These are phyloP conservation scores for Fusarium longipes DNA, from an alignment of 2,329 filamentous ascomycete genomes.

Conservation along the genomic window DNA sequence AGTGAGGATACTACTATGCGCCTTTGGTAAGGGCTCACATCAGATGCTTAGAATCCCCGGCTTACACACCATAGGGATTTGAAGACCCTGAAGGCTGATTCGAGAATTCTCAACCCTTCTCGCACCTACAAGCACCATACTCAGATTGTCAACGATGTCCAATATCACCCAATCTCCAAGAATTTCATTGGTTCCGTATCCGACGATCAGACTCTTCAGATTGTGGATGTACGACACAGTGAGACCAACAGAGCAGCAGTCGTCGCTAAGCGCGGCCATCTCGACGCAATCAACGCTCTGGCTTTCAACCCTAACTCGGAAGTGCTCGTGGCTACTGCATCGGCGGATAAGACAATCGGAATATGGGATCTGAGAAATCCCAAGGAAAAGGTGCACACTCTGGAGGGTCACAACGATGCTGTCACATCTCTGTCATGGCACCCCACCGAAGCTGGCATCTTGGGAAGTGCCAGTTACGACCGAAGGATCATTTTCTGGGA, in stretches of 20 bases:
- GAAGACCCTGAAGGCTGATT: constrained; percentile 76
- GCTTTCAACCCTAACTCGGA: constrained; percentile 95
- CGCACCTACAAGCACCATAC: constrained; percentile 88
- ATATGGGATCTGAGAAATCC: constrained; percentile 96
- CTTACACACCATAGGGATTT: constrained; percentile 72
- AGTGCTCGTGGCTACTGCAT: constrained; percentile 89
- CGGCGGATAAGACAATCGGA: constrained; percentile 93
- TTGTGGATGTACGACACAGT: constrained; percentile 83
- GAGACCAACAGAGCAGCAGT: constrained; percentile 75
- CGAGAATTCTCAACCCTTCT: constrained; percentile 75
- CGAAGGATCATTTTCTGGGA: constrained; percentile 97
- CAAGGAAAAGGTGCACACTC: constrained; percentile 87
- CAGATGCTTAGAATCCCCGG: constrained; percentile 1
- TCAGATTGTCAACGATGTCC: constrained; percentile 95
- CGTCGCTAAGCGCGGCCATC: constrained; percentile 78
- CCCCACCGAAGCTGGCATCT: constrained; percentile 85
- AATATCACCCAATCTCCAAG: constrained; percentile 89
- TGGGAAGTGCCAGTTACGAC: constrained; percentile 93
- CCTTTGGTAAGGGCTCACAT: constrained; percentile 73
- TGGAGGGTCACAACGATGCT: constrained; percentile 88
- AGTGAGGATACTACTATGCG: constrained; percentile 93
- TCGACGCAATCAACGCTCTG: constrained; percentile 94
- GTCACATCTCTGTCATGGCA: constrained; percentile 97
- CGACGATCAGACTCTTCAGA: constrained; percentile 92
- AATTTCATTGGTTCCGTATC: constrained; percentile 92